phyloP scores from a whole-genome alignment of 805 yeast species.

The Pichia exigua region DNA sequence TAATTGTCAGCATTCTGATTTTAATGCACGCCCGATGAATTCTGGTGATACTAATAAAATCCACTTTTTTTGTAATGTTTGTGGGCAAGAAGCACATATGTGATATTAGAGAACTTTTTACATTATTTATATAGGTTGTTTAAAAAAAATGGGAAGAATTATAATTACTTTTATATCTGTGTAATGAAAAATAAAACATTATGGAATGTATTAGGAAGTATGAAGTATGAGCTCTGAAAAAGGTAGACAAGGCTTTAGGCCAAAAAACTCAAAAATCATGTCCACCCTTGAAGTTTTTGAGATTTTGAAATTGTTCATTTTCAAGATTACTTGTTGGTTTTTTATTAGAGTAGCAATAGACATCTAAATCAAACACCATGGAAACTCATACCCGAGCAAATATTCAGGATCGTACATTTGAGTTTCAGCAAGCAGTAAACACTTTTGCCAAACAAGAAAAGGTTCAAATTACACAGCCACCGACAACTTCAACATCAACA shows the following conservation, averaged over 20 bases:
- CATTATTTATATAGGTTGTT: no score
- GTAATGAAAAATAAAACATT: not conserved
- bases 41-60: conserved; percentile 14
- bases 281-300: not conserved
- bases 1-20: not conserved
- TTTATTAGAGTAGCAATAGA: not conserved
- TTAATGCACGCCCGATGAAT: conserved; percentile 8
- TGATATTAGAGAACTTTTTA: not conserved
- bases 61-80: conserved; percentile 22
- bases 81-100: conserved; percentile 18
- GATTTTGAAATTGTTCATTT: not conserved
- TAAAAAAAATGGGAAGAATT: not conserved
- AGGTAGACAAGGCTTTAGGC: not conserved
- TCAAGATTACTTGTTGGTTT: not conserved
- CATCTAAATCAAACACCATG: conserved; percentile 10
- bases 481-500: not conserved
- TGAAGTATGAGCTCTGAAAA: not conserved
- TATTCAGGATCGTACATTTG: conserved; percentile 79
- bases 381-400: conserved; percentile 23
- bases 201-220: not conserved
- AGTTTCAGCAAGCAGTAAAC: conserved; percentile 85
- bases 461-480: not conserved
- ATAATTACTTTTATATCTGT: no score
- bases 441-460: conserved; percentile 53
- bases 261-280: not conserved